These are phyloP conservation scores for Ogataea parapolymorpha DNA, from an alignment of 805 yeast species.

Conservation along the genomic window DNA sequence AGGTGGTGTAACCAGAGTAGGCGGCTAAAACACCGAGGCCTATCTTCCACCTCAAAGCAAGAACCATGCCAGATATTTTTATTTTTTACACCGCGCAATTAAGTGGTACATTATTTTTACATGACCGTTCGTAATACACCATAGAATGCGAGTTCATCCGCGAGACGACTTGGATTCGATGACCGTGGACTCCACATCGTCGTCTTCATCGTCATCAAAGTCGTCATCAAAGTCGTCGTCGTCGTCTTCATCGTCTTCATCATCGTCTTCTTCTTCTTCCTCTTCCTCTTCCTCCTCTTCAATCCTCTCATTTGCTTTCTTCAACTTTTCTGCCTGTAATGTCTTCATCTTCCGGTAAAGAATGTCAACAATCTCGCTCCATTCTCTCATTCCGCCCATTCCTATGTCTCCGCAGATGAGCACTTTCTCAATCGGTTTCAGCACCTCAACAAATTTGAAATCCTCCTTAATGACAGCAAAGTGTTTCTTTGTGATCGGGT, in stretches of 20 bases:
- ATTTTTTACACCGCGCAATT: conserved; percentile 5
- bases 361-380: conserved; percentile 88
- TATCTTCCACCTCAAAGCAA: conserved; percentile 34
- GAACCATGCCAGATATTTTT: conserved; percentile 7
- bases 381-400: conserved; percentile 99
- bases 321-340: conserved; percentile 54
- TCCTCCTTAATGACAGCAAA: conserved; percentile 74
- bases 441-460: conserved; percentile 93
- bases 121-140: conserved; percentile 4
- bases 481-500: conserved; percentile 84
- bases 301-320: conserved; percentile 43
- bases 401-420: conserved; percentile 95
- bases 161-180: conserved; percentile 1
- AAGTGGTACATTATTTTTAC: conserved; percentile 1
- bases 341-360: conserved; percentile 68
- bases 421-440: conserved; percentile 94
- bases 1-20: conserved; percentile 65
- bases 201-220: conserved; percentile 14
- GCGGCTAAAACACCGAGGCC: conserved; percentile 44
- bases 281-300: conserved; percentile 49
- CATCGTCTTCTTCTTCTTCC: conserved; percentile 38
- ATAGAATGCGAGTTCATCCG: conserved; percentile 1
- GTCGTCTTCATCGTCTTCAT: conserved; percentile 37
- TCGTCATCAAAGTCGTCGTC: conserved; percentile 18
- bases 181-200: conserved; percentile 9